Percentiles rank a stretch among this genome's conserved stretches.
Evolutionary conservation across 2,329 filamentous ascomycete species (phyloP).

Genomic region (Sphaceloma murrayae): DNA sequence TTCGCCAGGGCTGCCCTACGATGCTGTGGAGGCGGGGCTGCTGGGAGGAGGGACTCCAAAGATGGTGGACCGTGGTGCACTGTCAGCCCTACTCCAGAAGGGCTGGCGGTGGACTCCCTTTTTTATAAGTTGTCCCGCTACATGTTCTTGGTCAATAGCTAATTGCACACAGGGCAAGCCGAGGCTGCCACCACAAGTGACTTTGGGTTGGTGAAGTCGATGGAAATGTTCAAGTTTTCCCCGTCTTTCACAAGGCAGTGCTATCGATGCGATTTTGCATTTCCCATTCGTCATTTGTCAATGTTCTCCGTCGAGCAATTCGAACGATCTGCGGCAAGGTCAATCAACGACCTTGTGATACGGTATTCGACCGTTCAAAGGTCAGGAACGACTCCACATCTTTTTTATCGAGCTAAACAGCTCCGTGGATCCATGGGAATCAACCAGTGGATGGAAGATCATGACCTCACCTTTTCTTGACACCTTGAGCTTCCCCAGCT

Average conservation of each 20-base stretch:
- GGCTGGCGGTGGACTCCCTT: constrained; percentile 28
- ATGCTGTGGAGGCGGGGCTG: constrained; percentile 5
- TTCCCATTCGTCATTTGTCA: constrained; percentile 1
- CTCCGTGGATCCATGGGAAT: no score
- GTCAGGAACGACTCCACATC: no score
- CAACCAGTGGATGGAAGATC: no score
- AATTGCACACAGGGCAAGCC: constrained; percentile 20
- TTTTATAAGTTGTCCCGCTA: constrained; percentile 33
- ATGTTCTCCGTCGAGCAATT: not conserved
- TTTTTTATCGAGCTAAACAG: constrained; percentile 1
- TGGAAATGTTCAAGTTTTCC: no score
- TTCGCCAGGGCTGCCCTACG: constrained; percentile 14
- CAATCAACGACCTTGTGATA: no score
- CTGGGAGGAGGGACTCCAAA: constrained; percentile 21
- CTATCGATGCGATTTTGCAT: no score
- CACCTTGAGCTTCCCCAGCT: not conserved
- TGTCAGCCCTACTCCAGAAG: constrained; percentile 21
- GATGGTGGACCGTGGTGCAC: constrained; percentile 22
- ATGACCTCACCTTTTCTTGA: no score
- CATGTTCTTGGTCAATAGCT: constrained; percentile 18
- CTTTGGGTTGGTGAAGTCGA: no score
- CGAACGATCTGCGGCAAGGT: not conserved
- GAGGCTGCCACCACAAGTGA: no score
- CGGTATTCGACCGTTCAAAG: no score
- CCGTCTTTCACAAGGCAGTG: no score